A percentile compares a stretch with the other conserved stretches of the same genome.
Evolutionary conservation across 805 yeast genomes (phyloP).

Genomic region (Monosporozyma unispora): DNA sequence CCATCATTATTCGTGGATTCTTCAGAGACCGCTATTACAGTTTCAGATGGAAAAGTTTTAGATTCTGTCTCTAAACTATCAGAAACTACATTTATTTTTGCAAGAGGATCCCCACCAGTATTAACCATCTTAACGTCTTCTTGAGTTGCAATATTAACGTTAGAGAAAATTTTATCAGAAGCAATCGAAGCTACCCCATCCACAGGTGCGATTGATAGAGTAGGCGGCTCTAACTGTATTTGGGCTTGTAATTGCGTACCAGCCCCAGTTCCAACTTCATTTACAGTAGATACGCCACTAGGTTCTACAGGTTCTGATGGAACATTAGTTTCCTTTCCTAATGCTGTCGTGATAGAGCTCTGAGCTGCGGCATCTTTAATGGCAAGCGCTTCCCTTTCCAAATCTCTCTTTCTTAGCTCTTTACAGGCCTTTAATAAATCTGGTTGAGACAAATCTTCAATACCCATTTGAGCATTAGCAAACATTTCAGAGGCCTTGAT

Average conservation of each 20-base stretch:
- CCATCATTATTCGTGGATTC: neutral
- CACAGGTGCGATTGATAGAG: too few species aligned
- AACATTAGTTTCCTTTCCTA: neutral
- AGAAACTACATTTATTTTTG: neutral
- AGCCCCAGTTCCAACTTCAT: conserved; percentile 16
- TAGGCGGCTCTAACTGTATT: neutral
- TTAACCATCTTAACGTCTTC: neutral
- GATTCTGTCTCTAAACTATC: neutral
- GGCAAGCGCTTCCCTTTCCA: conserved; percentile 37
- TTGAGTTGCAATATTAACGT: neutral
- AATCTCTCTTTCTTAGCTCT: conserved; percentile 59
- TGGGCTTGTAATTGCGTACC: conserved; percentile 22
- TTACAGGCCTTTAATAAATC: conserved; percentile 70
- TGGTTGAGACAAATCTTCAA: conserved; percentile 70
- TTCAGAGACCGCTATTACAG: neutral
- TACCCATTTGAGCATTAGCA: conserved; percentile 91
- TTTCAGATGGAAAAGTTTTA: neutral
- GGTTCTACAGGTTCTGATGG: neutral
- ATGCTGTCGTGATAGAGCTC: neutral
- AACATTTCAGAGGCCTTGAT: conserved; percentile 85
- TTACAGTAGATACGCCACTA: conserved; percentile 6
- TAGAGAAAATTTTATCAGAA: neutral
- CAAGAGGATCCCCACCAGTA: neutral
- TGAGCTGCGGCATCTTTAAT: conserved; percentile 24
- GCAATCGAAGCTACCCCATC: too few species aligned